A percentile compares a stretch with the other conserved stretches of the same genome.
Conservation (phyloP, 768 basidiomycete species). For the Suillus variegatus region DNA sequence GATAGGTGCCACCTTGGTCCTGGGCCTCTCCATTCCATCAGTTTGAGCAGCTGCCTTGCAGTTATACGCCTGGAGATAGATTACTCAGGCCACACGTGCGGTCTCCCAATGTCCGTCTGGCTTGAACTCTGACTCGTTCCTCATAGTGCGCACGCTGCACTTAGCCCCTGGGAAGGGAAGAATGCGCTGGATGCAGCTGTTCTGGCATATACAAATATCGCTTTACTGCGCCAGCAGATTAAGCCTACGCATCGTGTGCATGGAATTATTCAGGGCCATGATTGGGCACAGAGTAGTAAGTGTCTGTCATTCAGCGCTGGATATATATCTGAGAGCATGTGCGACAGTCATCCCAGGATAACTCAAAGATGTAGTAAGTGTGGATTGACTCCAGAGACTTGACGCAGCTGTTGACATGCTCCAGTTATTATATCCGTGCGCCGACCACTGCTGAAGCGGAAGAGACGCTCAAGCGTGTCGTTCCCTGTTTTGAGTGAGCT, state of each 20-base stretch:
- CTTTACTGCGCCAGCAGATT: constrained; percentile 80
- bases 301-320: not conserved
- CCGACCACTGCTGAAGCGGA: constrained; percentile 64
- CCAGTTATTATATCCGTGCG: constrained; percentile 73
- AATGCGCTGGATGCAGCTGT: constrained; percentile 90
- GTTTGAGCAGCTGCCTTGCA: constrained; percentile 65
- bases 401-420: not conserved
- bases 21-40: constrained; percentile 69
- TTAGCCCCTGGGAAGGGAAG: constrained; percentile 83
- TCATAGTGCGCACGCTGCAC: constrained; percentile 72
- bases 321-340: constrained; percentile 3
- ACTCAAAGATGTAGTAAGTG: constrained; percentile 67
- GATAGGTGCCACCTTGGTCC: constrained; percentile 81
- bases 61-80: constrained; percentile 60
- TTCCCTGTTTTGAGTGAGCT: constrained; percentile 71
- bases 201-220: constrained; percentile 77
- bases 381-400: not conserved
- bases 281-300: constrained; percentile 76
- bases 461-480: constrained; percentile 57
- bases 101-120: not conserved
- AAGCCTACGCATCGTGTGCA: constrained; percentile 78
- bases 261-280: constrained; percentile 73
- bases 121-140: not conserved
- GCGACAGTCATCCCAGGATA: constrained; percentile 78
- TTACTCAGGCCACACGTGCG: constrained; percentile 74